A percentile compares a stretch with the other conserved stretches of the same genome.
These are phyloP conservation scores for Podaxis sp. DNA, from an alignment of 768 basidiomycete species.

Conservation along the genomic window DNA sequence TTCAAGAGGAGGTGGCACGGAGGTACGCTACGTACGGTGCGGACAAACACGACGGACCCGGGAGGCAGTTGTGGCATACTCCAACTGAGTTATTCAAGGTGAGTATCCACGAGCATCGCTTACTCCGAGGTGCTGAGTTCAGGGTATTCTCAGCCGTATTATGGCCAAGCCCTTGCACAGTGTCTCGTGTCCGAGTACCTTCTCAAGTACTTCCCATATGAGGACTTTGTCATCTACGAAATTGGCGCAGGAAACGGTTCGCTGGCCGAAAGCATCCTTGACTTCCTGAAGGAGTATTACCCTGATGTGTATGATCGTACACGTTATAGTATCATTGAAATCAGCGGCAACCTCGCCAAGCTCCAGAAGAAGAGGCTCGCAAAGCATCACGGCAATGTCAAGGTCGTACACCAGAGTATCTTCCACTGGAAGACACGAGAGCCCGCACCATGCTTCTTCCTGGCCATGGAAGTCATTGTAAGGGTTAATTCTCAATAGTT, in stretches of 20 bases:
- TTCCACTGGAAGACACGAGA: constrained; percentile 82
- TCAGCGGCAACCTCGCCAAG: constrained; percentile 74
- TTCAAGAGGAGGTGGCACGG: constrained; percentile 77
- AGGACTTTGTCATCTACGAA: constrained; percentile 95
- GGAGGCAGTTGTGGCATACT: constrained; percentile 96
- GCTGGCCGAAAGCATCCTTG: constrained; percentile 83
- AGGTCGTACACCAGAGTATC: constrained; percentile 72
- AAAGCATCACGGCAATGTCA: constrained; percentile 62
- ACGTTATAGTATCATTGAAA: constrained; percentile 93
- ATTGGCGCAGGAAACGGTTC: constrained; percentile 98
- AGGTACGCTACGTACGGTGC: constrained; percentile 73
- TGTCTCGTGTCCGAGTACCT: constrained; percentile 92
- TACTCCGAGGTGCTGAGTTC: constrained; percentile 1
- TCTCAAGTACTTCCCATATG: constrained; percentile 92
- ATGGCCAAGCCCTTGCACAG: constrained; percentile 85
- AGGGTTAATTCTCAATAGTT: constrained; percentile 29
- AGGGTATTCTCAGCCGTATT: constrained; percentile 73
- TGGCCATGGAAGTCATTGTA: constrained; percentile 95
- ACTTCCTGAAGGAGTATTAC: constrained; percentile 71
- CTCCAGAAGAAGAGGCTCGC: constrained; percentile 69
- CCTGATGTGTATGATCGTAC: constrained; percentile 94
- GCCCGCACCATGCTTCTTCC: constrained; percentile 83
- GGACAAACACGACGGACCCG: constrained; percentile 62
- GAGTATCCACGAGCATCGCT: constrained; percentile 20
- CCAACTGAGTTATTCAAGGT: constrained; percentile 98